phyloP scores from a whole-genome alignment of 1,284 basidiomycete genomes.

The Trichosporon sp. region DNA sequence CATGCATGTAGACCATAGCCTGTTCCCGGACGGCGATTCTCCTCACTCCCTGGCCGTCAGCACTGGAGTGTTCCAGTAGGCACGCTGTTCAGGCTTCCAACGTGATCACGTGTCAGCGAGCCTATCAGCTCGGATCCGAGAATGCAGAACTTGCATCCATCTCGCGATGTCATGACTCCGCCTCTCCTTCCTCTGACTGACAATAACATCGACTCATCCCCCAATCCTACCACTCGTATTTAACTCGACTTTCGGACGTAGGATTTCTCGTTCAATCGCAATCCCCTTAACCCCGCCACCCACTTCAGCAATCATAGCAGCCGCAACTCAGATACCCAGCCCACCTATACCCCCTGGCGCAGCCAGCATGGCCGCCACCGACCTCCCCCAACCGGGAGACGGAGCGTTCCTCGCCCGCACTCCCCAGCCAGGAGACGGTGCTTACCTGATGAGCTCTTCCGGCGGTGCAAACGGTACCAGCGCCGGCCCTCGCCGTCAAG shows the following conservation, averaged over 20 bases:
- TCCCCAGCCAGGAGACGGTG: conserved; percentile 34
- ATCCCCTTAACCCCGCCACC: neutral
- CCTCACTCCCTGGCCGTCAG: too few relatives aligned
- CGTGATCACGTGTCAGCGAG: neutral
- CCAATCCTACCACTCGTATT: conserved; percentile 13
- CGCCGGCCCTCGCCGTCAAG: neutral
- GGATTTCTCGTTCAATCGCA: neutral
- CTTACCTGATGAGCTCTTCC: conserved; percentile 25
- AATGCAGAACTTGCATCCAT: conserved; percentile 9
- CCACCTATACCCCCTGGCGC: conserved; percentile 19
- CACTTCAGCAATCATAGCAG: neutral
- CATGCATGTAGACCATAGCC: too few relatives aligned
- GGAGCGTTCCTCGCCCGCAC: conserved; percentile 32
- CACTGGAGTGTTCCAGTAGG: conserved; percentile 5
- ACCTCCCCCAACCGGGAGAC: conserved; percentile 31
- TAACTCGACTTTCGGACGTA: neutral
- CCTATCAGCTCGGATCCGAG: conserved; percentile 9
- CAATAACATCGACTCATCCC: conserved; percentile 16
- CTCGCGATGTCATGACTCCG: conserved; percentile 15
- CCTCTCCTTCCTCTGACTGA: conserved; percentile 1
- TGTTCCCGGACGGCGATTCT: too few relatives aligned
- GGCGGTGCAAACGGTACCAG: conserved; percentile 9
- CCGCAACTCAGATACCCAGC: conserved; percentile 16
- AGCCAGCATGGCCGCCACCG: conserved; percentile 18
- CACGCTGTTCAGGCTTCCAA: neutral